Percentiles rank a stretch among this genome's conserved stretches.
Evolutionary conservation across 139 green algal species (phyloP).

Genomic region (Ettlia oleoabundans): DNA sequence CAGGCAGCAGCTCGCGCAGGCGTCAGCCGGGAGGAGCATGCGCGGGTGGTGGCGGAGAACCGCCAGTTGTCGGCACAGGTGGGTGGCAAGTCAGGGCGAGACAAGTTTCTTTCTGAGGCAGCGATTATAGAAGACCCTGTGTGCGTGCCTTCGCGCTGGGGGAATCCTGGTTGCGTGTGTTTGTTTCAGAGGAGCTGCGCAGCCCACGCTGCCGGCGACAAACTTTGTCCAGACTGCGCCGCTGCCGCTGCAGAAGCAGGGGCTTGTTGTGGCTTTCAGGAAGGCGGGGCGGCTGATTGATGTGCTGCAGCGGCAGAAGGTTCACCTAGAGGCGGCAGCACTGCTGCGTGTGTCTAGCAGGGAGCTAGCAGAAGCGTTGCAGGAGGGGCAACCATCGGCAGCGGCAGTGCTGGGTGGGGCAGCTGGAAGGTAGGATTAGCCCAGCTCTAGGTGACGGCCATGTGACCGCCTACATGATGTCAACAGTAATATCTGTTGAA

Average conservation of each 20-base stretch:
- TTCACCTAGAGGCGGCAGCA: constrained; percentile 82
- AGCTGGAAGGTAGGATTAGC: not conserved
- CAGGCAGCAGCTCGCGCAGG: constrained; percentile 63
- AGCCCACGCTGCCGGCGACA: too few species aligned
- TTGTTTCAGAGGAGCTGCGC: too few species aligned
- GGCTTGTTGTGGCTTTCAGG: constrained; percentile 81
- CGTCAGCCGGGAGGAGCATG: constrained; percentile 59
- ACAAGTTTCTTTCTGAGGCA: too few species aligned
- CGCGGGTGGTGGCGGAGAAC: constrained; percentile 48
- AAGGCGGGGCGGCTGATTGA: constrained; percentile 91
- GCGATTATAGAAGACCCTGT: too few species aligned
- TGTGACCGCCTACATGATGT: not conserved
- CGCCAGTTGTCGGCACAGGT: constrained; percentile 12
- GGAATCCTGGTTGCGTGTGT: too few species aligned
- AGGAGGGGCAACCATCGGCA: not conserved
- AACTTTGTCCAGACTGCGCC: too few species aligned
- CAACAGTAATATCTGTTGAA: not conserved
- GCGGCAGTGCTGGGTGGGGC: not conserved
- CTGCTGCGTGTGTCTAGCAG: constrained; percentile 80
- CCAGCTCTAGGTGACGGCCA: too few species aligned
- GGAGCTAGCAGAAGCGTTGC: constrained; percentile 70
- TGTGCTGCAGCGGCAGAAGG: constrained; percentile 82
- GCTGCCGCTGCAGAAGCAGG: constrained; percentile 77
- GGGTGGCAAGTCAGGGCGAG: constrained; percentile 54
- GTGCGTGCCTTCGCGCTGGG: too few species aligned